Percentiles rank a stretch among this genome's conserved stretches.
phyloP scores from a whole-genome alignment of 108 stramenopile genomes.

The Cyclostephanos tholiformis region DNA sequence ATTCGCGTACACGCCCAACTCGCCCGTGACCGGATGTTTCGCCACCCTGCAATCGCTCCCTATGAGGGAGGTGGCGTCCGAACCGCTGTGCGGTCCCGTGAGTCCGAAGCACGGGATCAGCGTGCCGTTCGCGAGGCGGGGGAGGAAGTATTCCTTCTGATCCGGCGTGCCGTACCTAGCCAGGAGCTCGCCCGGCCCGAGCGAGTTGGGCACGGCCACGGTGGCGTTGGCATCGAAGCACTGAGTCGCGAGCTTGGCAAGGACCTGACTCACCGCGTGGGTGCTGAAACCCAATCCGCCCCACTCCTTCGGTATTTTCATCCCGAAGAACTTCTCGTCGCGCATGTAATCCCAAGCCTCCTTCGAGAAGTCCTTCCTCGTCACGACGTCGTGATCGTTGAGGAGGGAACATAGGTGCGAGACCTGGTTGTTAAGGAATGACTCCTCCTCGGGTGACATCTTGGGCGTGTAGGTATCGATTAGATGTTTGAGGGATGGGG shows the following conservation, averaged over 20 bases:
- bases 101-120: constrained; percentile 98
- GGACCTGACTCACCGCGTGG: constrained; percentile 88
- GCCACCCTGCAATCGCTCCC: constrained; percentile 88
- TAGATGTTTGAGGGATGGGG: constrained; percentile 86
- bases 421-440: constrained; percentile 91
- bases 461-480: constrained; percentile 88
- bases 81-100: constrained; percentile 95
- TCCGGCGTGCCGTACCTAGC: constrained; percentile 92
- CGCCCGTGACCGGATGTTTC: constrained; percentile 80
- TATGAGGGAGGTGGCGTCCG: constrained; percentile 96
- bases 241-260: constrained; percentile 89
- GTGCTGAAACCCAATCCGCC: constrained; percentile 96
- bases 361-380: constrained; percentile 85
- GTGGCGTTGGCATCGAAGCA: constrained; percentile 93
- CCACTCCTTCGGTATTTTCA: constrained; percentile 97
- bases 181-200: constrained; percentile 96
- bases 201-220: constrained; percentile 97
- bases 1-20: constrained; percentile 90
- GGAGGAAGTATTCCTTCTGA: constrained; percentile 95
- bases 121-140: constrained; percentile 92
- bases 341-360: constrained; percentile 96
- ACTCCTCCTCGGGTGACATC: constrained; percentile 72
- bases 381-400: constrained; percentile 92
- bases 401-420: constrained; percentile 85
- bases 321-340: constrained; percentile 92